Evolutionary conservation across 2,329 filamentous ascomycete species (phyloP).

Genomic region (Botryotinia convoluta): DNA sequence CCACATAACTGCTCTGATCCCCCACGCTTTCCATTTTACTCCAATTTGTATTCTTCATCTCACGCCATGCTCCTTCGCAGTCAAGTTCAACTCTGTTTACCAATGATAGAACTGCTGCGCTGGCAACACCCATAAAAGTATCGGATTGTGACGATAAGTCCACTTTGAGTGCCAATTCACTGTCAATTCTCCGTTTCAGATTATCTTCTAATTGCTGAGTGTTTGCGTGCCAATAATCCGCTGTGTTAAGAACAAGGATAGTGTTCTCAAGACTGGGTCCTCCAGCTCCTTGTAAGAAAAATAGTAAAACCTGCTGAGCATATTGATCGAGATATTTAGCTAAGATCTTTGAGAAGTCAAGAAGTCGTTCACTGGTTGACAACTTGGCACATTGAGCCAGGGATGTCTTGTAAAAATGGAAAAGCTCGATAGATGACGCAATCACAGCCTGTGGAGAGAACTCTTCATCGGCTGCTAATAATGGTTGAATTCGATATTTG

Average conservation of each 20-base stretch:
- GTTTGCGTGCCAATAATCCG: constrained; percentile 94
- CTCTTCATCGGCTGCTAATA: constrained; percentile 82
- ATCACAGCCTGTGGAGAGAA: constrained; percentile 90
- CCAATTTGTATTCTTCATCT: constrained; percentile 97
- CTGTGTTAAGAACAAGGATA: constrained; percentile 87
- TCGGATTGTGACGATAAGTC: constrained; percentile 93
- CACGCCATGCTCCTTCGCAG: constrained; percentile 85
- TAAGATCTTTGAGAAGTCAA: constrained; percentile 81
- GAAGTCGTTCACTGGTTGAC: constrained; percentile 81
- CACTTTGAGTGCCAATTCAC: constrained; percentile 69
- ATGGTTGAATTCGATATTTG: constrained; percentile 78
- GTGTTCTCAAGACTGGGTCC: constrained; percentile 69
- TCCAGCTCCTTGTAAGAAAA: constrained; percentile 53
- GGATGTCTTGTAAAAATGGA: constrained; percentile 93
- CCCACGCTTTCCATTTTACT: constrained; percentile 88
- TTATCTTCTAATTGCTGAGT: constrained; percentile 92
- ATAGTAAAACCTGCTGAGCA: constrained; percentile 84
- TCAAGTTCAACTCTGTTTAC: constrained; percentile 80
- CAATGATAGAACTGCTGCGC: constrained; percentile 77
- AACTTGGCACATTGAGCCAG: constrained; percentile 94
- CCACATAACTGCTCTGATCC: constrained; percentile 90
- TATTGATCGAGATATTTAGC: constrained; percentile 95
- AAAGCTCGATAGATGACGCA: constrained; percentile 90
- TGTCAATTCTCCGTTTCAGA: constrained; percentile 86
- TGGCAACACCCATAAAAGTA: constrained; percentile 91